Conservation (phyloP, 768 basidiomycete species). For the Multifurca ochricompacta region DNA sequence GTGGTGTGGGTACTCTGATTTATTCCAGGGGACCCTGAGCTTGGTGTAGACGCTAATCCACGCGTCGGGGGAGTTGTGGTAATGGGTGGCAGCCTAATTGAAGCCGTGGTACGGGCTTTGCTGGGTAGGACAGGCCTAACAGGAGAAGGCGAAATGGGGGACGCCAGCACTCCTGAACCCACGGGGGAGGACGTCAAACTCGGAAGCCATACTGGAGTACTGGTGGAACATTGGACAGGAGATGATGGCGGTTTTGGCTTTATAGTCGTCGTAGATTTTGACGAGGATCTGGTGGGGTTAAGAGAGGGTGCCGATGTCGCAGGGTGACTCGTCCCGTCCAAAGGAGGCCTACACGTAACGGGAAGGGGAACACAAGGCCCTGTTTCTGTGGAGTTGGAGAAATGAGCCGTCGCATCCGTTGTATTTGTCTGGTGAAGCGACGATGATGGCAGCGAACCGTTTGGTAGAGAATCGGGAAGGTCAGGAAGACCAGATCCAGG, state of each 20-base stretch:
- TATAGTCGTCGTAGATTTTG: neutral
- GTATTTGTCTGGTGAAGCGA: neutral
- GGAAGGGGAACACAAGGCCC: neutral
- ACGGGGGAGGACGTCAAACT: neutral
- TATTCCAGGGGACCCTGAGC: neutral
- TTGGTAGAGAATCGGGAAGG: neutral
- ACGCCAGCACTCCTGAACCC: neutral
- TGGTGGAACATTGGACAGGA: neutral
- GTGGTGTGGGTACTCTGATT: slow-evolving; percentile 23
- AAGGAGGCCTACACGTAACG: no score
- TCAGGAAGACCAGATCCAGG: neutral
- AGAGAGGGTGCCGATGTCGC: neutral
- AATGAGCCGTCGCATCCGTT: neutral
- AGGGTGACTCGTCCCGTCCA: neutral
- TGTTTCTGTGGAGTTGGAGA: neutral
- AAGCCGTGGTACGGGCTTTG: neutral
- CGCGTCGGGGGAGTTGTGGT: neutral
- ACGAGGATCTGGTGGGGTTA: neutral
- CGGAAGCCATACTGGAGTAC: neutral
- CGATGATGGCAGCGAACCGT: neutral
- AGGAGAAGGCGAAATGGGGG: neutral
- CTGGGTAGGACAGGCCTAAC: neutral
- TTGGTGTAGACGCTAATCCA: neutral
- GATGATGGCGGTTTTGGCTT: neutral
- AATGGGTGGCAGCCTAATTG: neutral